phyloP scores from a whole-genome alignment of 306 rosid genomes.

The Casuarina equisetifolia region DNA sequence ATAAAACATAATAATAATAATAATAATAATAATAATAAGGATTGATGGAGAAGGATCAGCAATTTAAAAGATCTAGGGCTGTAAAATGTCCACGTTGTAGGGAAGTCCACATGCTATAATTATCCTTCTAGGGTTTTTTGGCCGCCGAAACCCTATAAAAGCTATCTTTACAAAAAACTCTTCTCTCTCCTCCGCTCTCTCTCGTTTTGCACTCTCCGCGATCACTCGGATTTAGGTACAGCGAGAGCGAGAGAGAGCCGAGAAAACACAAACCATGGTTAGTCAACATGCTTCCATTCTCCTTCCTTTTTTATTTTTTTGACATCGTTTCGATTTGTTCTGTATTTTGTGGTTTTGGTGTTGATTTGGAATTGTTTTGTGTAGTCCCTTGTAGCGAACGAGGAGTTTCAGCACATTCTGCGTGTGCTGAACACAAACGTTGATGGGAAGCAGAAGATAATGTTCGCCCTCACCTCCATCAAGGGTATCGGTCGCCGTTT shows the following conservation, averaged over 20 bases:
- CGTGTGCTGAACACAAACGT: constrained; percentile 71
- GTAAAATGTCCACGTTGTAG: neutral
- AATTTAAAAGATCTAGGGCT: constrained; percentile 10
- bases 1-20: no score
- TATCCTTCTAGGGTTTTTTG: constrained; percentile 43
- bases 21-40: neutral
- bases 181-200: neutral
- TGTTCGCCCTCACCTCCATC: constrained; percentile 69
- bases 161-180: neutral
- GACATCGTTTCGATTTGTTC: neutral
- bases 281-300: constrained; percentile 10
- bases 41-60: neutral
- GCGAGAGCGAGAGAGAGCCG: constrained; percentile 1
- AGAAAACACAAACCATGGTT: constrained; percentile 39
- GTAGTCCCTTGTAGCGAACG: constrained; percentile 65
- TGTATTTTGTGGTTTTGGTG: neutral
- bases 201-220: neutral
- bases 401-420: constrained; percentile 67
- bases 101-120: neutral
- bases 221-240: constrained; percentile 5
- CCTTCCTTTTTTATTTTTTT: neutral
- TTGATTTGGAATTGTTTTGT: neutral
- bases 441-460: constrained; percentile 63
- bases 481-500: constrained; percentile 69
- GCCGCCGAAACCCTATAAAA: constrained; percentile 18